Percentiles rank a stretch among this genome's conserved stretches.
Evolutionary conservation across 169 alveolate species (phyloP).

Genomic region (Cardiosporidium cionae): DNA sequence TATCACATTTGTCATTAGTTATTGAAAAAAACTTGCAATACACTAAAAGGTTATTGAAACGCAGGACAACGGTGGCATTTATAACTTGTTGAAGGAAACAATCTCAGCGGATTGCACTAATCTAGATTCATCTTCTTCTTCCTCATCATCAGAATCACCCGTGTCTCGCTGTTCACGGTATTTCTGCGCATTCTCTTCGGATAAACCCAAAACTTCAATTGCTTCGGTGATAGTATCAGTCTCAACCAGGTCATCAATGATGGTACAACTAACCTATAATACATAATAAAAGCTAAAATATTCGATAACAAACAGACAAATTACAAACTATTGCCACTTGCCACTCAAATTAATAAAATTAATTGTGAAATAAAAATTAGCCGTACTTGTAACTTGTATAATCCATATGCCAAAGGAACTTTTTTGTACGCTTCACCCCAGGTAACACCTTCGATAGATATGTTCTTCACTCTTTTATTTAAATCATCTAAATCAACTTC

Average conservation of each 20-base stretch:
- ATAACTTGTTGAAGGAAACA: slow-evolving; percentile 70
- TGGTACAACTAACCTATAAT: slow-evolving; percentile 57
- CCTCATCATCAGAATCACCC: slow-evolving; percentile 42
- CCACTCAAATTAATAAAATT: background rate
- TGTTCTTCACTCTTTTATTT: slow-evolving; percentile 48
- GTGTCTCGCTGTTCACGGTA: slow-evolving; percentile 36
- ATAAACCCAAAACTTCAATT: slow-evolving; percentile 64
- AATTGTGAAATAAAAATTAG: too few species aligned
- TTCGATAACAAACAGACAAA: background rate
- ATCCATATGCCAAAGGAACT: slow-evolving; percentile 72
- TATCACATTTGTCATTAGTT: too few species aligned
- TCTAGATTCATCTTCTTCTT: slow-evolving; percentile 57
- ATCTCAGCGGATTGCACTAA: slow-evolving; percentile 73
- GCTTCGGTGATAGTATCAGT: slow-evolving; percentile 59
- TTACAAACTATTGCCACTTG: background rate
- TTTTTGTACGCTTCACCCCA: slow-evolving; percentile 71
- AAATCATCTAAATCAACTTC: slow-evolving; percentile 65
- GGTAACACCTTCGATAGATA: slow-evolving; percentile 63
- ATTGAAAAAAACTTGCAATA: too few species aligned
- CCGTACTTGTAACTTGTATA: slow-evolving; percentile 59
- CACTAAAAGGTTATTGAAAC: too few species aligned
- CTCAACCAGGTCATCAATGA: slow-evolving; percentile 64
- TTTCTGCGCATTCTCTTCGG: slow-evolving; percentile 53
- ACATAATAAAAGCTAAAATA: background rate
- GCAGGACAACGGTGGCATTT: too few species aligned